These are phyloP conservation scores for Tulasnella sp. DNA, from an alignment of 768 basidiomycete species.

Conservation along the genomic window DNA sequence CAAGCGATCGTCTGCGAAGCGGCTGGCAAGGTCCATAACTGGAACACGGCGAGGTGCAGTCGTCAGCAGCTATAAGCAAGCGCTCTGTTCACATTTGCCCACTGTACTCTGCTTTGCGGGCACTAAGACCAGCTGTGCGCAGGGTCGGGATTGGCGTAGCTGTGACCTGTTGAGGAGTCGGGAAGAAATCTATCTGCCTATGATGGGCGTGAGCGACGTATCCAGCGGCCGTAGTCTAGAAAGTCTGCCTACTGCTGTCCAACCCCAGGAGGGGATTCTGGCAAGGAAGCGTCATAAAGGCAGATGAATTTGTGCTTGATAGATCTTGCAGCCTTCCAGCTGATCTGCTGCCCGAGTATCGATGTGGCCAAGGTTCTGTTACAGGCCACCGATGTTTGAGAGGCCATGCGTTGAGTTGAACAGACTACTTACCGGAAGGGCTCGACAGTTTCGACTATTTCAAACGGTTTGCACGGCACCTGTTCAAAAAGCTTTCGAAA, in stretches of 20 bases:
- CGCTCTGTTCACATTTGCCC: conserved; percentile 20
- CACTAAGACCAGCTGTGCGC: conserved; percentile 65
- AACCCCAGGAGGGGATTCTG: conserved; percentile 40
- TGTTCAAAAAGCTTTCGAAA: conserved; percentile 59
- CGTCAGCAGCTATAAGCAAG: background rate
- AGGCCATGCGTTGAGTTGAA: background rate
- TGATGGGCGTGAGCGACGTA: background rate
- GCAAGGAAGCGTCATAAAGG: conserved; percentile 61
- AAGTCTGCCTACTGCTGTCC: conserved; percentile 15
- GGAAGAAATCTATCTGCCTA: conserved; percentile 41
- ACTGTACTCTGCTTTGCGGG: conserved; percentile 88
- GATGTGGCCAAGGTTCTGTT: conserved; percentile 56
- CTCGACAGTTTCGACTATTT: conserved; percentile 62
- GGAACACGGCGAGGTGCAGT: background rate
- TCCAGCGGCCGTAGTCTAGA: conserved; percentile 3
- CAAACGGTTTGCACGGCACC: conserved; percentile 66
- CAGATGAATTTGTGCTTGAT: conserved; percentile 72
- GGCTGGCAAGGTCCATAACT: conserved; percentile 70
- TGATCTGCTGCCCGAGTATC: conserved; percentile 45
- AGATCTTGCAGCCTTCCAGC: conserved; percentile 52
- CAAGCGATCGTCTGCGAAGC: conserved; percentile 73
- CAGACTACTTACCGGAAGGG: conserved; percentile 54
- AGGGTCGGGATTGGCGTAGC: conserved; percentile 47
- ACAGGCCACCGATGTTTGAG: conserved; percentile 3
- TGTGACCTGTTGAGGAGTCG: conserved; percentile 58